A percentile compares a stretch with the other conserved stretches of the same genome.
Conservation (phyloP, 768 basidiomycete genomes). For the Tephrocybe rancida region DNA sequence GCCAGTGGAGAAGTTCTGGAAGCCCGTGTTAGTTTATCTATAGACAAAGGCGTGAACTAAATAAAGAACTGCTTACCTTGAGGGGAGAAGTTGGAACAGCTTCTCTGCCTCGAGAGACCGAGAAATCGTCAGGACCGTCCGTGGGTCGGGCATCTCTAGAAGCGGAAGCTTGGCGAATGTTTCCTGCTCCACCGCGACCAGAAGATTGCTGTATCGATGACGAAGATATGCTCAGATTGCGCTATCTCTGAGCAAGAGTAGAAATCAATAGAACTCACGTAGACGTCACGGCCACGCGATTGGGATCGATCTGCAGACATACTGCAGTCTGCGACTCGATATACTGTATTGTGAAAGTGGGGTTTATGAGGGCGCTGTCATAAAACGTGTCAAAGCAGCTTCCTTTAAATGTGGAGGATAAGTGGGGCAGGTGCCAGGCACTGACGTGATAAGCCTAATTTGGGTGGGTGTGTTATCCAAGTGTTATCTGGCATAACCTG, state of each 20-base stretch:
- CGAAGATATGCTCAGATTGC: constrained; percentile 2
- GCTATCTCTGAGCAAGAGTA: background rate
- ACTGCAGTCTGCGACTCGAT: background rate
- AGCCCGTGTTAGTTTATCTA: constrained; percentile 5
- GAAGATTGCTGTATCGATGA: constrained; percentile 45
- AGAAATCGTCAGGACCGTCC: constrained; percentile 57
- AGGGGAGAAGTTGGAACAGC: constrained; percentile 33
- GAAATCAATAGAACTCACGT: constrained; percentile 39
- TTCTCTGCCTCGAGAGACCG: constrained; percentile 65
- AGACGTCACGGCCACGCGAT: constrained; percentile 61
- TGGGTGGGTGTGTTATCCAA: background rate
- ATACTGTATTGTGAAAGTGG: background rate
- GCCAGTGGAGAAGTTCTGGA: constrained; percentile 57
- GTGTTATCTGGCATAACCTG: no score
- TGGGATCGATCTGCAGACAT: constrained; percentile 47
- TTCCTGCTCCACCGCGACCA: constrained; percentile 71
- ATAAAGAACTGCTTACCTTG: constrained; percentile 29
- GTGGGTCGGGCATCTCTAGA: constrained; percentile 46
- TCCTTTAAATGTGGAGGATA: background rate
- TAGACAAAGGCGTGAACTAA: background rate
- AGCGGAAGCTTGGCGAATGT: constrained; percentile 54
- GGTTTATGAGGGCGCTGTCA: background rate
- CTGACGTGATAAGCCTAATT: constrained; percentile 10
- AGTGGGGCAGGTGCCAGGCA: constrained; percentile 5
- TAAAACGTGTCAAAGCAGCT: background rate